phyloP scores from a whole-genome alignment of 129 eudicot species.

The Artemisia argyi region DNA sequence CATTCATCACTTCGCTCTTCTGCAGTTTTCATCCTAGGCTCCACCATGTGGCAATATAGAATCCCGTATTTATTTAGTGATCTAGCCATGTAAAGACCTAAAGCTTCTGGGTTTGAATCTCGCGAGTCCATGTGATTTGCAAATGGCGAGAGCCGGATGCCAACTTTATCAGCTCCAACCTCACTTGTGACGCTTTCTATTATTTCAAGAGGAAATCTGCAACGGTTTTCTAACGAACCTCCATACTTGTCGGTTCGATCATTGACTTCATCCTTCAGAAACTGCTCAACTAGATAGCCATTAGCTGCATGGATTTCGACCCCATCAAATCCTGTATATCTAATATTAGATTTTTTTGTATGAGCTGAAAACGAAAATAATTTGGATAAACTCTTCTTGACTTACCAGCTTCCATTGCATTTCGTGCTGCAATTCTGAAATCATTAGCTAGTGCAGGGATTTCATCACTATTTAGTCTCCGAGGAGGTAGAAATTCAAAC shows the following conservation, averaged over 20 bases:
- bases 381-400: not conserved
- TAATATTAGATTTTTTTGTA: not conserved
- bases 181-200: slow-evolving; percentile 26
- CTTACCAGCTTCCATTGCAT: slow-evolving; percentile 44
- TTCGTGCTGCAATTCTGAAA: slow-evolving; percentile 40
- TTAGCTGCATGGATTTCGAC: slow-evolving; percentile 45
- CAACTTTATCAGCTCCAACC: slow-evolving; percentile 31
- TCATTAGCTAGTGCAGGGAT: slow-evolving; percentile 25
- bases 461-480: slow-evolving; percentile 33
- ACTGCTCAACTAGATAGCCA: slow-evolving; percentile 45
- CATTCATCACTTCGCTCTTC: not conserved
- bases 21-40: not conserved
- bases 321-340: slow-evolving; percentile 41
- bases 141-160: slow-evolving; percentile 12
- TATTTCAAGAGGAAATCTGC: slow-evolving; percentile 33
- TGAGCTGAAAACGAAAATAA: not conserved
- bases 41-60: slow-evolving; percentile 1
- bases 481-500: slow-evolving; percentile 30
- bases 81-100: not conserved
- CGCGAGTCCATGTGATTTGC: not conserved
- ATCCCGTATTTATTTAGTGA: slow-evolving; percentile 3
- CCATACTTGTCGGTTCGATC: slow-evolving; percentile 44
- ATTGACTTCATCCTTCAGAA: slow-evolving; percentile 39
- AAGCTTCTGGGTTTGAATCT: not conserved
- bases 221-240: slow-evolving; percentile 40